Percentiles rank a stretch among this genome's conserved stretches.
Conservation (phyloP, 2,329 filamentous ascomycete species). For the Diaporthe sp. region DNA sequence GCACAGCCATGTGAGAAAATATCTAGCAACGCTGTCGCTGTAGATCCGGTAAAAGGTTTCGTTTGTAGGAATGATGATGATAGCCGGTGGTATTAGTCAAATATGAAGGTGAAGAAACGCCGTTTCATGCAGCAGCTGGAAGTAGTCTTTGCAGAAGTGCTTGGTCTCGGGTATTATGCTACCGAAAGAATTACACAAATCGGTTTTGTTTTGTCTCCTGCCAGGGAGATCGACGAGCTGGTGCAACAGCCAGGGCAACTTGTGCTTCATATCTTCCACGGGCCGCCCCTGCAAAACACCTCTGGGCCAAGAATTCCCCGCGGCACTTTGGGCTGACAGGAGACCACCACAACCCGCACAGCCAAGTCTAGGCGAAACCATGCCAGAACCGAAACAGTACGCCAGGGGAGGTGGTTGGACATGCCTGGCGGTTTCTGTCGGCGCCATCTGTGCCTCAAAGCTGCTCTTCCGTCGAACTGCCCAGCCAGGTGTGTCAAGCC, state of each 20-base stretch:
- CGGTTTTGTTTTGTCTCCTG: slow-evolving; percentile 15
- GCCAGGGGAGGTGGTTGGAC: background rate
- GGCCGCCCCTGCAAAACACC: slow-evolving; percentile 16
- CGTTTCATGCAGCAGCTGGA: background rate
- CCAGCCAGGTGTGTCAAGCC: background rate
- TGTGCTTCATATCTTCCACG: slow-evolving; percentile 21
- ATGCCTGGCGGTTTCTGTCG: background rate
- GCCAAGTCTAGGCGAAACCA: slow-evolving; percentile 22
- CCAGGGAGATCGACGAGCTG: slow-evolving; percentile 17
- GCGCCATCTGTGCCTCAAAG: background rate
- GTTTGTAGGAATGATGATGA: background rate
- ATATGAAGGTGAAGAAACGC: slow-evolving; percentile 11
- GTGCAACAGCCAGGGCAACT: slow-evolving; percentile 19
- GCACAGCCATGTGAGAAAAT: slow-evolving; percentile 16
- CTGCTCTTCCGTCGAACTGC: background rate
- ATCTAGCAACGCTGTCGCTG: background rate
- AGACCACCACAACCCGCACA: slow-evolving; percentile 9
- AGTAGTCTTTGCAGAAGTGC: background rate
- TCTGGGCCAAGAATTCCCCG: slow-evolving; percentile 17
- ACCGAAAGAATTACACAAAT: slow-evolving; percentile 15
- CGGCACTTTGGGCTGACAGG: slow-evolving; percentile 17
- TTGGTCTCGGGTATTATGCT: slow-evolving; percentile 17
- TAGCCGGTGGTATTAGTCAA: background rate
- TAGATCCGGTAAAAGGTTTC: background rate
- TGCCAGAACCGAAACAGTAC: slow-evolving; percentile 7